Evolutionary conservation across 345 rosid species (phyloP).

Genomic region (Isatis tinctoria): DNA sequence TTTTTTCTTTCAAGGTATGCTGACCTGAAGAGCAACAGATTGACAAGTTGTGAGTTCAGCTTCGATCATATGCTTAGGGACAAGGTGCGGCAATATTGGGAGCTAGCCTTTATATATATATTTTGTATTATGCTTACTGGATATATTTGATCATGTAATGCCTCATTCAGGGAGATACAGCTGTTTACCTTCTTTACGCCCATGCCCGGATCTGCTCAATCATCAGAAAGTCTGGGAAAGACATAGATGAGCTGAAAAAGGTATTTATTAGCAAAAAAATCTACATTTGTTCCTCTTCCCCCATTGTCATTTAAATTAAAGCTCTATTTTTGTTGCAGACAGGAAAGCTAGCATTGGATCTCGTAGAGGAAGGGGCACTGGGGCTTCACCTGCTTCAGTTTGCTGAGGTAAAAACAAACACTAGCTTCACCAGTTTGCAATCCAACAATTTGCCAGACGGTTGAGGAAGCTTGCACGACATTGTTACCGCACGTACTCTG

Average conservation of each 20-base stretch:
- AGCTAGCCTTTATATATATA: neutral
- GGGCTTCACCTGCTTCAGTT: neutral
- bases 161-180: conserved; percentile 78
- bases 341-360: neutral
- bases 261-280: too few relatives aligned
- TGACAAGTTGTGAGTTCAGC: conserved; percentile 55
- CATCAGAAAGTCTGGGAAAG: conserved; percentile 77
- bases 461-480: neutral
- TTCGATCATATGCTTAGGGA: conserved; percentile 79
- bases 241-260: conserved; percentile 61
- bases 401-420: neutral
- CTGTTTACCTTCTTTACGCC: conserved; percentile 78
- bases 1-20: conserved; percentile 53
- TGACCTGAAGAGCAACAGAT: conserved; percentile 70
- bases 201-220: conserved; percentile 91
- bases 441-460: neutral
- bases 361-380: neutral
- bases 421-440: neutral
- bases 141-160: too few relatives aligned
- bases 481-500: neutral
- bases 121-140: too few relatives aligned
- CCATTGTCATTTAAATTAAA: too few relatives aligned
- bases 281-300: too few relatives aligned
- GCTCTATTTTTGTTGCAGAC: neutral
- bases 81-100: conserved; percentile 60